Evolutionary conservation across 2,329 filamentous ascomycete genomes (phyloP), one percentile per base, ranked within the genome.

Genomic region (Daldinia eschscholtzii): DNA sequence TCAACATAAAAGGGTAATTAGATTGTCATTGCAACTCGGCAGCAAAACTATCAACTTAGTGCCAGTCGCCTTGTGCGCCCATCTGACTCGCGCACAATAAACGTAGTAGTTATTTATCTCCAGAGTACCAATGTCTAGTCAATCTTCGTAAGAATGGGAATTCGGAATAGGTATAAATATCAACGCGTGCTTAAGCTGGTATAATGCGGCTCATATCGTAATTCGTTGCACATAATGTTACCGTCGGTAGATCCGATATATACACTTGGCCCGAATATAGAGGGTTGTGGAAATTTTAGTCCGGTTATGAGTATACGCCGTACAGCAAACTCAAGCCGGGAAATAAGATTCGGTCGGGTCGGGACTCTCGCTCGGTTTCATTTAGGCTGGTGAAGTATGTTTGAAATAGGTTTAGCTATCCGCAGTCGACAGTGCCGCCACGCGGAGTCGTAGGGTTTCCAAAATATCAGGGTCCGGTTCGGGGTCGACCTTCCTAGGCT

Each of bases 391-490:
- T 26, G 53, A 33, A 37, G 37, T 26, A 39, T 7, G 39, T 37
- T 56, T 26, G n/a, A 55, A 57, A 26, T 1, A 57, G 33, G 67
- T 39, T 39, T 60, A 68, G 37, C 35, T 68, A n/a, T 73, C 69
- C 23, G 35, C 26, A 20, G 65, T 71, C 48, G 80, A 81, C 65
- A 87, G 70, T 28, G 75, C 77, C 58, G 82, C 81, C 57, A 91
- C 79, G 69, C 86, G 89, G 57, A 81, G 84, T 72, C 90, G 85
- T 20, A 92, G 81, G 55, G 81, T 83, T 74, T 83, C 84, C 61
- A 91, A 74, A 5, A 92, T 79, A 10, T 88, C 87, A 0, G 88
- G 88, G 75, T 92, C 88, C 1, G 86, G 87, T 73, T 86, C 84
- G 0, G 86, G 87, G 61, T 91, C 88, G 30, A 88, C 83, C 75